Evolutionary conservation across 2,329 filamentous ascomycete genomes (phyloP), one percentile per base, ranked within the genome.

Genomic region (Didymella pinodella): DNA sequence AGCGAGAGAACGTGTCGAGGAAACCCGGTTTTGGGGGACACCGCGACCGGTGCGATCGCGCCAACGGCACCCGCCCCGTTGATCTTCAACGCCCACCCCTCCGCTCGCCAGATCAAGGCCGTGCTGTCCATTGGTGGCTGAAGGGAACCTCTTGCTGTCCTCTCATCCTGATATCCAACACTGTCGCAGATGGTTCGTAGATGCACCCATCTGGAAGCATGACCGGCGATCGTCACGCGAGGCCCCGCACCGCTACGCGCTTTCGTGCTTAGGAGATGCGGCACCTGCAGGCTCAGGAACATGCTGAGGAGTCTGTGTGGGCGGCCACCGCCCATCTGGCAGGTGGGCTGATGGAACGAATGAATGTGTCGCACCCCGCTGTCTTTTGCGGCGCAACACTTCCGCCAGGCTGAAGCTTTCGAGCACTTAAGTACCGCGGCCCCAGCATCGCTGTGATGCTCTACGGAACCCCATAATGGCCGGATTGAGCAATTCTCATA

Each of bases 21-120:
- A 63, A 69, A 70, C 63, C 68, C 51, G 67, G 68, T 68, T 70
- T 70, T 70, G 63, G 59, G 32, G 16, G 16, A 48, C 43, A 49
- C 45, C 54, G 48, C 47, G 49, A 31, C 54, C 60, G 66, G 49
- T 57, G 58, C 52, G 40, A 48, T 26, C 31, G 29, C 29, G 12
- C 18, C 44, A 48, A 53, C 38, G 48, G 55, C 46, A 41, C 34
- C 47, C 47, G 48, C 47, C 46, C 47, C 47, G 54, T 49, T 40
- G 40, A 51, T 41, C 34, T 52, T 22, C 54, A 36, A 48, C 43
- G 34, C 11, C 22, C 18, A 25, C 18, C 22, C 25, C 25, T 56
- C 36, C 52, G 20, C 20, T 34, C 22, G 20, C 32, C 25, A 44
- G 31, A 28, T n/a, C 4, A 3, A 6, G 14, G 8, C 18, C 16